These are phyloP conservation scores for Elongisporangium anandrum DNA, from an alignment of 352 stramenopile species.

Conservation along the genomic window DNA sequence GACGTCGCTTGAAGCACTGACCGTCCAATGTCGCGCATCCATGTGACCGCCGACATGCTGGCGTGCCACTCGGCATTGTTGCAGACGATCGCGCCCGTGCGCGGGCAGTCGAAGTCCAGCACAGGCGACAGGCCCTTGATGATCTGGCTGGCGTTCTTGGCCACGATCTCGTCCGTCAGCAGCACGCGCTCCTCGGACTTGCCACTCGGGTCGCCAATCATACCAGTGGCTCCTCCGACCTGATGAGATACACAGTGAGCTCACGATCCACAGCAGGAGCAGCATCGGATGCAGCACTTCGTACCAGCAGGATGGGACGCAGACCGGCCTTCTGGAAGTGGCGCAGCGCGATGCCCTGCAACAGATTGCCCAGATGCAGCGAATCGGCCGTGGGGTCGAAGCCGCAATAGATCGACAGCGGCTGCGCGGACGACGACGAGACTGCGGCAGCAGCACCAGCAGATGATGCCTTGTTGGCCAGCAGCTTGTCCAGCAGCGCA, in stretches of 20 bases:
- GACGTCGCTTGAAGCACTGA: conserved; percentile 8
- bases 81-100: conserved; percentile 92
- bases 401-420: conserved; percentile 78
- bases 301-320: conserved; percentile 87
- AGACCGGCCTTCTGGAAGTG: conserved; percentile 85
- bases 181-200: conserved; percentile 97
- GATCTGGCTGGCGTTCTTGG: conserved; percentile 89
- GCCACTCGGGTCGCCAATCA: conserved; percentile 98
- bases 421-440: conserved; percentile 1
- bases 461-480: conserved; percentile 11
- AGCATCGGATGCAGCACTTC: not conserved
- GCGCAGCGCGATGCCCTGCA: conserved; percentile 81
- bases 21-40: conserved; percentile 96
- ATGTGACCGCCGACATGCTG: conserved; percentile 93
- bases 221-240: conserved; percentile 83
- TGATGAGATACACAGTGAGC: conserved; percentile 1
- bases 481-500: conserved; percentile 40
- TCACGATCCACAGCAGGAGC: not conserved
- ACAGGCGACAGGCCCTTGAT: conserved; percentile 91
- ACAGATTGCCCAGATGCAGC: conserved; percentile 89
- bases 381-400: conserved; percentile 92
- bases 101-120: conserved; percentile 89
- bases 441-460: not conserved
- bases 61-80: conserved; percentile 99
- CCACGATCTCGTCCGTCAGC: conserved; percentile 92